Base-by-base conservation (phyloP, 2,329 filamentous ascomycete species). In the Aspergillus pseudonomiae region DNA sequence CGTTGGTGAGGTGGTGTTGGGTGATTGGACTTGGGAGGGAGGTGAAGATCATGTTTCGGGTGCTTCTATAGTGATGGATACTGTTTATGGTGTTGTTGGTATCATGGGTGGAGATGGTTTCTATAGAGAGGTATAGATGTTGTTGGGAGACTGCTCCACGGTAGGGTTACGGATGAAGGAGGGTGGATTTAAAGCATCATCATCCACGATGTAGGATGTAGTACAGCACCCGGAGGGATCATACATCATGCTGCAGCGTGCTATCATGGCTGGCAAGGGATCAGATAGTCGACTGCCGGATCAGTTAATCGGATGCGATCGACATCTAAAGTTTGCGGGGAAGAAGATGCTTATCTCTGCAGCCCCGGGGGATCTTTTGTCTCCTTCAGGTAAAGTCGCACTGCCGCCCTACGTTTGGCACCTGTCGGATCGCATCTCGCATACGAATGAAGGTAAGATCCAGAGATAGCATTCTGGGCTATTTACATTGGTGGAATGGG, bases 361-460 rank as follows among this genome's bases (percentile, higher is more conserved):
- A 32, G 11, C 45, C 9, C 24, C 26, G 48, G 26, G 64, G 77
- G 77, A 79, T 74, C 67, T 76, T 69, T 77, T 79, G 68, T 68
- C 77, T 75, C 12, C 50, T 71, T 77, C 67, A 63, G 76, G 75
- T 72, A 77, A 75, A 68, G 70, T 62, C 64, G 66, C 60, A 60
- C 50, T 53, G 59, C 59, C 36, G 54, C 43, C 50, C 55, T 45
- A 58, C 34, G 46, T 28, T 34, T n/a, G 39, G 21, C 19, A n/a
- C 14, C 57, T 55, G 57, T 56, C 46, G 48, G 56, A 41, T 53
- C 66, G 67, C 63, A 70, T 69, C 36, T 39, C 61, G 58, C 54
- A 59, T 66, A 65, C 67, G n/a, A 64, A 67, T 61, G 24, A 16
- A 59, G 60, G 30, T 21, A 60, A 65, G 24, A 48, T 28, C 62